Conservation (phyloP, 441 rosid genomes). For the Euphorbia schlechtendalii region DNA sequence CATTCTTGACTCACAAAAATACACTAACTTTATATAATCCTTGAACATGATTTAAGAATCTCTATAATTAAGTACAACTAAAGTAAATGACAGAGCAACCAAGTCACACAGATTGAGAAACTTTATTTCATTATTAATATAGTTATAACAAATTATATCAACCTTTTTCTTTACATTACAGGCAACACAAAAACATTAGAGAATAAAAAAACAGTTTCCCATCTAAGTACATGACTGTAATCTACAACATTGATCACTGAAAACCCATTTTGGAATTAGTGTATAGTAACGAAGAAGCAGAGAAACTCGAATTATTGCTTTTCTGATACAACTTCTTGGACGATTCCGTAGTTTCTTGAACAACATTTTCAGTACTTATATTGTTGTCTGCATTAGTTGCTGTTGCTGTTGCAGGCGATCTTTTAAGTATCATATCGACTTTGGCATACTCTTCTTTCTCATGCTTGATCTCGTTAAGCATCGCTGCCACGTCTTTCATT, state of each 20-base stretch:
- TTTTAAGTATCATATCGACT: constrained; percentile 63
- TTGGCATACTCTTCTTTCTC: constrained; percentile 82
- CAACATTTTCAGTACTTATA: constrained; percentile 10
- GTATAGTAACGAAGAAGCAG: too few species aligned
- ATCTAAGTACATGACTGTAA: constrained; percentile 17
- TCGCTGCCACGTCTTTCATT: constrained; percentile 89
- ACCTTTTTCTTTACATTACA: constrained; percentile 35
- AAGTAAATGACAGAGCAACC: background rate
- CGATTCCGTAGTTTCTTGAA: too few species aligned
- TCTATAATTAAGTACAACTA: too few species aligned
- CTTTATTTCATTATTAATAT: constrained; percentile 8
- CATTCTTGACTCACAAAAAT: too few species aligned
- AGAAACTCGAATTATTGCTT: constrained; percentile 81
- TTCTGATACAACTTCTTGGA: constrained; percentile 45
- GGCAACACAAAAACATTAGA: constrained; percentile 11
- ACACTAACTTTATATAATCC: too few species aligned
- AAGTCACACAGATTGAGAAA: background rate
- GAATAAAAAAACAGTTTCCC: constrained; percentile 21
- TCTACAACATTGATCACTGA: constrained; percentile 23
- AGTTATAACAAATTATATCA: too few species aligned
- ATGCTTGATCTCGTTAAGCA: constrained; percentile 83
- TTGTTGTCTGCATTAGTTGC: constrained; percentile 21
- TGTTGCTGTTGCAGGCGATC: too few species aligned
- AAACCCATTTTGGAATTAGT: constrained; percentile 46
- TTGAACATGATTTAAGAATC: too few species aligned